Evolutionary conservation across 345 rosid genomes (phyloP).

Genomic region (Populus deltoides): DNA sequence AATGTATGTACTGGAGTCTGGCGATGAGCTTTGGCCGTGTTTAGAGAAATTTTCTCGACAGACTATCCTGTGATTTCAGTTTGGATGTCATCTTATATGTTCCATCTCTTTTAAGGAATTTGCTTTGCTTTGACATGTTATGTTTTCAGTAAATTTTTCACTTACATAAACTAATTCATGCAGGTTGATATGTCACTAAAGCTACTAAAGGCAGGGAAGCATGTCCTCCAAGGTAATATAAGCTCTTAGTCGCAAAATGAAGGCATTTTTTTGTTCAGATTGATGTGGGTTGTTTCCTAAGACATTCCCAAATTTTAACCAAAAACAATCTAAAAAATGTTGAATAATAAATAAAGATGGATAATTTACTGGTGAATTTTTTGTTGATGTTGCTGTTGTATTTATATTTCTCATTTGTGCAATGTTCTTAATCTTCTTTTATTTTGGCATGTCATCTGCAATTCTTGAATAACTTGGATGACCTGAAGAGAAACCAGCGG

Average conservation of each 20-base stretch:
- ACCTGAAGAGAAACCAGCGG: conserved; percentile 91
- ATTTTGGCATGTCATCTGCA: conserved; percentile 22
- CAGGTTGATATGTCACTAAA: conserved; percentile 77
- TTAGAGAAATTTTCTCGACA: too few relatives aligned
- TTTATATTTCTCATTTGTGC: conserved; percentile 4
- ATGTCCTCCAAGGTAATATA: conserved; percentile 79
- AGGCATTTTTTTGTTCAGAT: not conserved
- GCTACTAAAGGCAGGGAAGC: conserved; percentile 86
- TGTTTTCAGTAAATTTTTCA: not conserved
- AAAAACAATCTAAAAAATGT: not conserved
- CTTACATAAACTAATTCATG: conserved; percentile 14
- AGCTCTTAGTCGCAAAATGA: not conserved
- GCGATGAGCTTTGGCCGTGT: too few relatives aligned
- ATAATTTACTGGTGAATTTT: not conserved
- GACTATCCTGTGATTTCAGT: too few relatives aligned
- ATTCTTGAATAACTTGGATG: conserved; percentile 44
- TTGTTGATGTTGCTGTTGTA: not conserved
- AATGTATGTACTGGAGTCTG: too few relatives aligned
- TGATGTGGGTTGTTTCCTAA: not conserved
- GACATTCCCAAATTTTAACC: not conserved
- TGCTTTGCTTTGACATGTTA: not conserved
- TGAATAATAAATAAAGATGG: not conserved
- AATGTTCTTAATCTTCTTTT: conserved; percentile 27
- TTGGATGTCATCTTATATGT: not conserved
- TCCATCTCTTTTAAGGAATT: not conserved